Evolutionary conservation across 1,284 basidiomycete genomes (phyloP), one percentile per base, ranked within the genome.

Genomic region (Moesziomyces sp.): DNA sequence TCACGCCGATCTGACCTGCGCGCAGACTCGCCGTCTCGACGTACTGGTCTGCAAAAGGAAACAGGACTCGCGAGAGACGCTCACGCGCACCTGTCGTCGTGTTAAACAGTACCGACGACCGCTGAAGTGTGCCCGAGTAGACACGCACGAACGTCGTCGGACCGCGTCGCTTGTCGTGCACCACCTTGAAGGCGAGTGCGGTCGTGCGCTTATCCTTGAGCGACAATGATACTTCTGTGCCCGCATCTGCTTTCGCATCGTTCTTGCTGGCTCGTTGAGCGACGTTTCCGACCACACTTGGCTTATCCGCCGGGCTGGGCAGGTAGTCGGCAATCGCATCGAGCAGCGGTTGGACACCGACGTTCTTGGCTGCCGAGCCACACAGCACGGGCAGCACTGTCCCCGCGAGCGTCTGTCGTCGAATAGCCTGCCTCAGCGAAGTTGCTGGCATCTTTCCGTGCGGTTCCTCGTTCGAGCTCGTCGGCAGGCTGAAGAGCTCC

Each of bases 111-210:
- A 86, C 90, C 57, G 91, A 90, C 38, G 28, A 91, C 90, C 93
- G 74, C 0, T 58, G 75, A 16, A 73, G 56, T 11, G 65, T 77
- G 90, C 93, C 93, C 57, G 93, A 93, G 82, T 95, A 95, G 23
- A 95, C 88, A 24, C 93, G 88, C 38, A 95, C 90, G 80, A 93
- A 95, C 0, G 93, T 94, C 89, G 94, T 92, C 89, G 93, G 94
- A 16, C 93, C 93, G 71, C 88, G 89, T 64, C 88, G 89, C 70
- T 90, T 90, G 82, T 94, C 92, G 91, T 92, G 94, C 24, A 87
- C 88, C 19, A 95, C 93, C 82, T 95, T 95, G 92, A 93, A 95
- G 0, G 92, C 93, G 23, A 95, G 86, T 1, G 67, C 66, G 13
- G 66, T 55, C 19, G 68, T 60, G 0, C 59, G 48, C 48, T 52